Percentiles rank a stretch among this genome's conserved stretches.
Evolutionary conservation across 768 basidiomycete species (phyloP).

Genomic region (Suillus lakei): DNA sequence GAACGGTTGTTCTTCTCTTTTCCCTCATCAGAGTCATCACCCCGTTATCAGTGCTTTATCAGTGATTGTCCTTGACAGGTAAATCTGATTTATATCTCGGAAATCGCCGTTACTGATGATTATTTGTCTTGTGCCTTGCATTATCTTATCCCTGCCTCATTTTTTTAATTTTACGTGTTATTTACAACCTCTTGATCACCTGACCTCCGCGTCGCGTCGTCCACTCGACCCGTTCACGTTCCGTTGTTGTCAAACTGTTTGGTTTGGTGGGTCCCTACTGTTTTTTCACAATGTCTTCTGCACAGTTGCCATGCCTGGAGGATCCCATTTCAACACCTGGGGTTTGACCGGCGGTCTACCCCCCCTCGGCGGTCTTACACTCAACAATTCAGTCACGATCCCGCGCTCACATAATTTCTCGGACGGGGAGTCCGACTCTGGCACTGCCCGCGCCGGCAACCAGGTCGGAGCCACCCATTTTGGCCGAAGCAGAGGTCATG

Average conservation of each 20-base stretch:
- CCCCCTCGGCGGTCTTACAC: slow-evolving; percentile 20
- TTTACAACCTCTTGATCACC: slow-evolving; percentile 13
- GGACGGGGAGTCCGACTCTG: slow-evolving; percentile 25
- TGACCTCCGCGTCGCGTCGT: slow-evolving; percentile 21
- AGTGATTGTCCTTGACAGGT: neutral
- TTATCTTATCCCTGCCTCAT: slow-evolving; percentile 39
- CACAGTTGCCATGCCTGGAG: slow-evolving; percentile 30
- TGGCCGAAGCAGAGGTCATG: slow-evolving; percentile 19
- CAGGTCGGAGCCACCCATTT: slow-evolving; percentile 21
- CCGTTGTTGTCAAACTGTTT: slow-evolving; percentile 34
- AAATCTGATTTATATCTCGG: neutral
- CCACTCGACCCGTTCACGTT: slow-evolving; percentile 2
- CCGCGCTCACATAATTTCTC: slow-evolving; percentile 19
- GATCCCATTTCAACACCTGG: slow-evolving; percentile 20
- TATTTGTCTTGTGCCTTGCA: neutral
- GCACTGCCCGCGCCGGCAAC: slow-evolving; percentile 17
- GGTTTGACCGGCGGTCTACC: slow-evolving; percentile 14
- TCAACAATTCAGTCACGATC: slow-evolving; percentile 15
- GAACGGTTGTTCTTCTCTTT: neutral
- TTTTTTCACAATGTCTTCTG: slow-evolving; percentile 33
- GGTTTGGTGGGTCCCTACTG: slow-evolving; percentile 37
- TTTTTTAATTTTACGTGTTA: neutral
- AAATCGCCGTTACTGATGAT: neutral
- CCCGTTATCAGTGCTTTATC: neutral
- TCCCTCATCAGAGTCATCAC: too few relatives aligned